A percentile compares a stretch with the other conserved stretches of the same genome.
phyloP scores from a whole-genome alignment of 306 rosid species.

The Prunus dulcis region DNA sequence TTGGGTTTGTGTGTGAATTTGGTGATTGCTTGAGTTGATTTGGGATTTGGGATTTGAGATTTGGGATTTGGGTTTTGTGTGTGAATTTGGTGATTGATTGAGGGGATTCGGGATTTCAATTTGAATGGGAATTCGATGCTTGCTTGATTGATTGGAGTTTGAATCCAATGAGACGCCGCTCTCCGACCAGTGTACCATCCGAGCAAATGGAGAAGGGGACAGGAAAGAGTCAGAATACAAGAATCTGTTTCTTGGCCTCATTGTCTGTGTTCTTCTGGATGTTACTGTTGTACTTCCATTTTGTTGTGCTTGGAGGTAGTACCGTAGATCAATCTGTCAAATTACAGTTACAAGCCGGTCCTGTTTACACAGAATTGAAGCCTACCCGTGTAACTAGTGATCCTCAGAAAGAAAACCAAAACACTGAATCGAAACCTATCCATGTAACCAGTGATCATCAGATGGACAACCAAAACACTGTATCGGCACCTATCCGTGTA shows the following conservation, averaged over 20 bases:
- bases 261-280: constrained; percentile 76
- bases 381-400: constrained; percentile 25
- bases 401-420: not conserved
- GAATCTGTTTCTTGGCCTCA: constrained; percentile 59
- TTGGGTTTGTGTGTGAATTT: not conserved
- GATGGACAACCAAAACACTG: not conserved
- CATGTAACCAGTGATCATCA: not conserved
- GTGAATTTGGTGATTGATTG: not conserved
- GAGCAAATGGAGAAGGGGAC: constrained; percentile 74
- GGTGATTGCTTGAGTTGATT: not conserved
- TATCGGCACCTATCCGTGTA: not conserved
- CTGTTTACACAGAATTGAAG: constrained; percentile 25
- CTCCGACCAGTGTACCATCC: constrained; percentile 41
- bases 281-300: constrained; percentile 73
- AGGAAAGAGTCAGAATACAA: constrained; percentile 59
- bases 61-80: constrained; percentile 1
- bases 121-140: constrained; percentile 21
- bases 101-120: constrained; percentile 6
- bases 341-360: constrained; percentile 20
- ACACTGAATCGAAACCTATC: not conserved
- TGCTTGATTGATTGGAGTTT: constrained; percentile 15
- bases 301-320: constrained; percentile 48
- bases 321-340: constrained; percentile 34
- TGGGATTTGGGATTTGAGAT: not conserved
- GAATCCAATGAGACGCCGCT: constrained; percentile 77